Evolutionary conservation across 306 rosid species (phyloP).

Genomic region (Castanea mollissima): DNA sequence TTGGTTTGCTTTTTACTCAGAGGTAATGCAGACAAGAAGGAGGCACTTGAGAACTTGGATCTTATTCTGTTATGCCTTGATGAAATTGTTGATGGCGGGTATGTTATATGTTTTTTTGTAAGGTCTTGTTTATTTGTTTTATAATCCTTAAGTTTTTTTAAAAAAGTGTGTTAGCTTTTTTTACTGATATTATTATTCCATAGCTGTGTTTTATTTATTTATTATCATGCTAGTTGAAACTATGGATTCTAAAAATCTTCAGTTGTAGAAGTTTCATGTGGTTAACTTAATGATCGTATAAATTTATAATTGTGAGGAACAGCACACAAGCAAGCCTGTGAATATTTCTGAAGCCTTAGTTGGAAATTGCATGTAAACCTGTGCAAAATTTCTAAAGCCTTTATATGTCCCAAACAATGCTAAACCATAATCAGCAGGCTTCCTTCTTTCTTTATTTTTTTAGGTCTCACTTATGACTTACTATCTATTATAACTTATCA

Average conservation of each 20-base stretch:
- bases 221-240: background rate
- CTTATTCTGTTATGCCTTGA: conserved; percentile 92
- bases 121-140: background rate
- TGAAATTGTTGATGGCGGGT: conserved; percentile 98
- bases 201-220: background rate
- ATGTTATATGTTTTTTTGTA: conserved; percentile 12
- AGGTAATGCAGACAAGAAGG: conserved; percentile 94
- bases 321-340: background rate
- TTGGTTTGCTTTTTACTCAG: conserved; percentile 31
- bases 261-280: background rate
- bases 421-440: no score
- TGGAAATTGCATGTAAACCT: background rate
- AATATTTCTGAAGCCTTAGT: background rate
- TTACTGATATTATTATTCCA: background rate
- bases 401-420: no score
- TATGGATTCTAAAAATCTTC: background rate
- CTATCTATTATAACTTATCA: no score
- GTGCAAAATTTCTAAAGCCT: no score
- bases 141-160: background rate
- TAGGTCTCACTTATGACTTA: no score
- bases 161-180: background rate
- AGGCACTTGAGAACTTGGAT: conserved; percentile 97
- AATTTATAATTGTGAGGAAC: background rate
- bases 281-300: background rate
- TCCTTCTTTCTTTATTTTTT: no score